phyloP scores from a whole-genome alignment of 768 basidiomycete species.

The Suillus tomentosus region DNA sequence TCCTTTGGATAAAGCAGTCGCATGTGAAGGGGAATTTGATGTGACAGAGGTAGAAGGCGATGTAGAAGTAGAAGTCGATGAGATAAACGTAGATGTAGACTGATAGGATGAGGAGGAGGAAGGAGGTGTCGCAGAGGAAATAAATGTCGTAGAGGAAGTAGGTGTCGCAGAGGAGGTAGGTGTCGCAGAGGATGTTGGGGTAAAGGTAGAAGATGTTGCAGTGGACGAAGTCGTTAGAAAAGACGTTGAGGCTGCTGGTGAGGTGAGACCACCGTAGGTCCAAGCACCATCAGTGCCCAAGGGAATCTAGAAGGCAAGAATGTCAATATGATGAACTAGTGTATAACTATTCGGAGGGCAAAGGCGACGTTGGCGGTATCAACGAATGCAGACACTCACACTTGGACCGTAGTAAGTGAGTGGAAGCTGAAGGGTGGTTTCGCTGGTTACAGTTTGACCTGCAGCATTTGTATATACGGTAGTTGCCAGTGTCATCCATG shows the following conservation, averaged over 20 bases:
- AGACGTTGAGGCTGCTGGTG: conserved; percentile 50
- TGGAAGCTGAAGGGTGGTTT: conserved; percentile 63
- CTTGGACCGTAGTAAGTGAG: conserved; percentile 83
- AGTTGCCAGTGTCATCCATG: conserved; percentile 67
- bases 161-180: conserved; percentile 23
- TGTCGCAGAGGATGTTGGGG: conserved; percentile 28
- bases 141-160: conserved; percentile 26
- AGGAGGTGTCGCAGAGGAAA: conserved; percentile 13
- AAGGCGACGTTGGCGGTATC: background rate
- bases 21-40: conserved; percentile 24
- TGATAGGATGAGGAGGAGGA: conserved; percentile 28
- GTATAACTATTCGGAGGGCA: background rate
- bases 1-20: conserved; percentile 34
- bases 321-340: conserved; percentile 6
- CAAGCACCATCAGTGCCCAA: conserved; percentile 61
- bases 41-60: conserved; percentile 27
- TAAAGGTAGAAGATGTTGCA: conserved; percentile 25
- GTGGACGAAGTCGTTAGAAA: conserved; percentile 23
- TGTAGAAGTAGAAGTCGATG: conserved; percentile 27
- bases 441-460: conserved; percentile 57
- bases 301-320: conserved; percentile 57
- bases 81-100: conserved; percentile 29
- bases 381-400: conserved; percentile 47
- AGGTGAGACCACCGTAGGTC: conserved; percentile 74
- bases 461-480: conserved; percentile 53